Base-by-base conservation (phyloP, 1,284 basidiomycete species). In the Ceratobasidium sp. region DNA sequence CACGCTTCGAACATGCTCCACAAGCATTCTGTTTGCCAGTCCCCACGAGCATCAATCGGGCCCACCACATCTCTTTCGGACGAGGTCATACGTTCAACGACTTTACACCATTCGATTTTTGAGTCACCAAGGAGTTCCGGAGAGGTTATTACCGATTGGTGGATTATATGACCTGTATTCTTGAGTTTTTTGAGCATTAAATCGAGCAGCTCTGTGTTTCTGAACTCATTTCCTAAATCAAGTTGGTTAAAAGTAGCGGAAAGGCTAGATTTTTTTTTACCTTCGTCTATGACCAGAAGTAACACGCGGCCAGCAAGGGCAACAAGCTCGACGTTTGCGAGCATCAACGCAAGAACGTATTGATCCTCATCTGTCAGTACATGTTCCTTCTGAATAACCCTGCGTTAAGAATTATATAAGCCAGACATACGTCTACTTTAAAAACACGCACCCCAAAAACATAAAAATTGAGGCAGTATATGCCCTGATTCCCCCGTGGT, bases 1-100 rank as follows among this genome's bases (percentile, higher is more conserved):
- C 56, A 58, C 10, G 56, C 56, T 58, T 20, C 56, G 20, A 58
- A 58, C 56, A 58, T 58, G 33, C 31, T 58, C 56, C 56, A 58
- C 31, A 58, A 35, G 33, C 56, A 58, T 20, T 20, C 28, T 33
- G 56, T 15, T 58, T 58, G 11, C 31, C 13, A 2, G 56, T 58
- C 20, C 17, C 31, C 33, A 35, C 8, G 31, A 7, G 11, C 56
- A 11, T 6, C n/a, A 20, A 58, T 58, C 35, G 56, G 17, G 33
- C 56, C 56, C 6, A 49, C 6, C 11, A 35, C 28, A 8, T 33
- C n/a, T 35, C 28, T n/a, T 3, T 20, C 31, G 33, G 28, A 31
- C 17, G 11, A 33, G 6, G 17, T 58, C 56, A 58, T 58, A 15
- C 33, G 56, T 35, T 58, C 42, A 20, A 49, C 15, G 5, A 65